Evolutionary conservation across 805 yeast genomes (phyloP).

Genomic region (Ogataea methylovora): DNA sequence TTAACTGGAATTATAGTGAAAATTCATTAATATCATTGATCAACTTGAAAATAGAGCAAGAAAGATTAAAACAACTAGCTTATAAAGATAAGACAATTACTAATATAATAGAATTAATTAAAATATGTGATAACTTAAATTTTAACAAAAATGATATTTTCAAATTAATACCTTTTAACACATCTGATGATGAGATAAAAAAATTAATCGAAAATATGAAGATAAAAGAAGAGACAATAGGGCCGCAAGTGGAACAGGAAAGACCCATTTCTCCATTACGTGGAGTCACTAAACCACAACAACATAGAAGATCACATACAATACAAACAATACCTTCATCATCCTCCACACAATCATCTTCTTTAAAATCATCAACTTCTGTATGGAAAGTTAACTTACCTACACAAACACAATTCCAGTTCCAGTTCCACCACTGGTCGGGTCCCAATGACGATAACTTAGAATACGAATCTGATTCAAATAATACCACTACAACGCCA

Average conservation of each 20-base stretch:
- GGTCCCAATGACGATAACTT: slow-evolving; percentile 23
- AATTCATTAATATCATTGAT: slow-evolving; percentile 31
- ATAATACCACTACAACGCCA: background rate
- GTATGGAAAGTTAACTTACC: slow-evolving; percentile 27
- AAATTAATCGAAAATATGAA: no score
- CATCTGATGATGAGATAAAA: no score
- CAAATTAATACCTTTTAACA: no score
- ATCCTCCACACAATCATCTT: no score
- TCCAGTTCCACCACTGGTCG: slow-evolving; percentile 30
- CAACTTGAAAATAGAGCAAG: slow-evolving; percentile 33
- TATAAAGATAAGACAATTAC: slow-evolving; percentile 25
- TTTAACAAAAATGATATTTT: background rate
- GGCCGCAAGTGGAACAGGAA: no score
- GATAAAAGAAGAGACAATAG: no score
- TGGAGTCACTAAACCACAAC: no score
- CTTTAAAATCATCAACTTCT: slow-evolving; percentile 20
- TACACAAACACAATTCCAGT: slow-evolving; percentile 25
- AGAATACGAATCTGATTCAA: background rate
- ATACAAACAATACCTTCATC: no score
- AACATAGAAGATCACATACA: no score
- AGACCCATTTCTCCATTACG: no score
- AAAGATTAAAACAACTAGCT: slow-evolving; percentile 32
- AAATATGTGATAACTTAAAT: background rate
- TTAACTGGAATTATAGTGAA: slow-evolving; percentile 26
- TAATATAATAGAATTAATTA: slow-evolving; percentile 29